phyloP scores from a whole-genome alignment of 768 basidiomycete genomes.

The Mycena floridula region DNA sequence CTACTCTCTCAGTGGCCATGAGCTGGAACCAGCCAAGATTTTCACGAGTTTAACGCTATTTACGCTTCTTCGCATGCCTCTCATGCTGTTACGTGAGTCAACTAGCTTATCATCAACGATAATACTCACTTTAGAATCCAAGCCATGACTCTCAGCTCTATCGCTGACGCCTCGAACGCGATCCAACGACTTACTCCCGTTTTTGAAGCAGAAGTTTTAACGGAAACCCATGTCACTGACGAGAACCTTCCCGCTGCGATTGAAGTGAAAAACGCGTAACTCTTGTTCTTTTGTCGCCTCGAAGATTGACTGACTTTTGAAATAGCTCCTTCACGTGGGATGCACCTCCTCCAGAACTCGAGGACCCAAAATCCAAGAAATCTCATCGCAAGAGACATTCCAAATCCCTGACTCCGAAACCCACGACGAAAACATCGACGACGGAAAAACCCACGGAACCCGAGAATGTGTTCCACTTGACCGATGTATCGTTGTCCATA shows the following conservation, averaged over 20 bases:
- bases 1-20: conserved; percentile 69
- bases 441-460: conserved; percentile 24
- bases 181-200: conserved; percentile 69
- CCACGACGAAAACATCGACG: background rate
- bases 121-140: conserved; percentile 6
- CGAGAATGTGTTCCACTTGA: conserved; percentile 54
- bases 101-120: background rate
- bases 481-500: conserved; percentile 58
- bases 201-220: conserved; percentile 77
- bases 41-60: conserved; percentile 86
- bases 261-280: conserved; percentile 56
- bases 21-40: conserved; percentile 61
- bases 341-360: conserved; percentile 50
- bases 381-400: conserved; percentile 26
- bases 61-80: conserved; percentile 73
- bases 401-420: background rate
- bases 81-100: conserved; percentile 59
- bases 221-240: conserved; percentile 53
- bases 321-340: conserved; percentile 96
- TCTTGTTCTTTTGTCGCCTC: no score
- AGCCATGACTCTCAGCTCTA: conserved; percentile 71
- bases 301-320: no score
- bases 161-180: conserved; percentile 82
- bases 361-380: conserved; percentile 19
- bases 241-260: conserved; percentile 55